These are phyloP conservation scores for Tubosaeta sp. DNA, from an alignment of 768 basidiomycete genomes.

Conservation along the genomic window DNA sequence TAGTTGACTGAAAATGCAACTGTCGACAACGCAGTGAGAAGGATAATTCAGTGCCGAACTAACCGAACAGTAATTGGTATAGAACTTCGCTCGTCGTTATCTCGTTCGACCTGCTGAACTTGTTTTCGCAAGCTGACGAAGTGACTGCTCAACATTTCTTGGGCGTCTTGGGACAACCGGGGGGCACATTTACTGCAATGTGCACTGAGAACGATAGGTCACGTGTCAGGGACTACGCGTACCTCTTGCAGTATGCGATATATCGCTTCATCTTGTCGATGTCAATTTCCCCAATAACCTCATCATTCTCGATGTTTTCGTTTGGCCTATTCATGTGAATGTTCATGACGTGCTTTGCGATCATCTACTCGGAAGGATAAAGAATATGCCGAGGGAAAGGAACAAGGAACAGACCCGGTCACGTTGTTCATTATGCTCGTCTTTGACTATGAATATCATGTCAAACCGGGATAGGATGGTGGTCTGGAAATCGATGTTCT, in stretches of 20 bases:
- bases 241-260: conserved; percentile 95
- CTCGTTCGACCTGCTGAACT: conserved; percentile 91
- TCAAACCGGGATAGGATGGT: conserved; percentile 98
- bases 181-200: conserved; percentile 87
- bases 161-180: conserved; percentile 85
- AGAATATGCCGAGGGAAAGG: neutral
- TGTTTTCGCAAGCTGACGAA: conserved; percentile 91
- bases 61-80: conserved; percentile 98
- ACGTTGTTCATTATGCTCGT: conserved; percentile 92
- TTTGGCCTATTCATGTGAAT: conserved; percentile 95
- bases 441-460: conserved; percentile 99
- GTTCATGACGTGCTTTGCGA: conserved; percentile 97
- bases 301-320: conserved; percentile 51
- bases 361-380: conserved; percentile 52
- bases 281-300: conserved; percentile 82
- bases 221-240: conserved; percentile 15
- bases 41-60: conserved; percentile 22
- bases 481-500: conserved; percentile 97
- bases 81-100: conserved; percentile 95
- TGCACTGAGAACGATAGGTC: neutral
- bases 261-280: conserved; percentile 99
- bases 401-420: conserved; percentile 60
- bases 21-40: conserved; percentile 1
- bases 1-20: conserved; percentile 58
- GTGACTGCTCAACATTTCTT: conserved; percentile 94